Conservation (phyloP, 1,284 basidiomycete species). For the Fomitopsis schrenkii region DNA sequence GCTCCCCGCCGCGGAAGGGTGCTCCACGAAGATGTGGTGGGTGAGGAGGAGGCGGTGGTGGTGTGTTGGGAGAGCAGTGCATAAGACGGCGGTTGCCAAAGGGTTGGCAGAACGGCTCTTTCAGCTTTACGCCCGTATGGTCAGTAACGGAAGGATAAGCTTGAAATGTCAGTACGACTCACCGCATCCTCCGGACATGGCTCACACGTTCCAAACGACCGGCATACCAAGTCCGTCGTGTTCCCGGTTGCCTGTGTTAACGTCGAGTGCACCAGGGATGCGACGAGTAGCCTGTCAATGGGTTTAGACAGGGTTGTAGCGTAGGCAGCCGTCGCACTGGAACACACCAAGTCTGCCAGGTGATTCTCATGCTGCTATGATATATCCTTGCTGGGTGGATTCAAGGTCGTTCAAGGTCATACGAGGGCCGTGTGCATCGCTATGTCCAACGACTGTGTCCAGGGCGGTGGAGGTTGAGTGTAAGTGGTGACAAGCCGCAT, state of each 20-base stretch:
- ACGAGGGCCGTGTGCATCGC: background rate
- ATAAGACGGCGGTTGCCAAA: conserved; percentile 86
- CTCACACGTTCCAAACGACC: conserved; percentile 78
- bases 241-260: conserved; percentile 6
- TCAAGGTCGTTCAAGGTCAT: background rate
- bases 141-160: background rate
- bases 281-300: background rate
- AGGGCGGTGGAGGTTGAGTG: background rate
- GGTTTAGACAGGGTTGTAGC: background rate
- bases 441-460: background rate
- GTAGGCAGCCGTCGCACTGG: too few species aligned
- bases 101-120: conserved; percentile 86
- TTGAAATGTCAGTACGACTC: conserved; percentile 26
- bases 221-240: conserved; percentile 45
- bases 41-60: conserved; percentile 14
- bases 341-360: conserved; percentile 4
- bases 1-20: background rate
- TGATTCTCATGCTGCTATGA: conserved; percentile 2
- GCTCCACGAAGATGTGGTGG: conserved; percentile 16
- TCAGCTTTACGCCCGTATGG: conserved; percentile 43
- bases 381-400: background rate
- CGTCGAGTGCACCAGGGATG: background rate
- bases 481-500: background rate
- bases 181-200: conserved; percentile 80
- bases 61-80: conserved; percentile 58